phyloP scores from a whole-genome alignment of 2,329 filamentous ascomycete genomes.

The Metarhizium rileyi region DNA sequence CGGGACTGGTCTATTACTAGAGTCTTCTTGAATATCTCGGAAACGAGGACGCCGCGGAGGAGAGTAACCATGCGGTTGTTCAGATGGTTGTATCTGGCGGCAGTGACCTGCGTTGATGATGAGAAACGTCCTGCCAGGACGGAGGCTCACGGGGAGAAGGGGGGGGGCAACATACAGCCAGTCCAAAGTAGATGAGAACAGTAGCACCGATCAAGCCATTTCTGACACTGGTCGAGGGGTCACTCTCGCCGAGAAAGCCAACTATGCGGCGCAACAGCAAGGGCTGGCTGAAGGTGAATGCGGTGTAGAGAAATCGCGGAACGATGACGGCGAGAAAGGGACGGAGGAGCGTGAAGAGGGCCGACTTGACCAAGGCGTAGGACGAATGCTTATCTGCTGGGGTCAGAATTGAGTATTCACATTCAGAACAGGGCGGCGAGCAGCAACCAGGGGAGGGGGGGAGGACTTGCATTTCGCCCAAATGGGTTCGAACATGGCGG shows the following conservation, averaged over 20 bases:
- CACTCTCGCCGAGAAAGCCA: constrained; percentile 14
- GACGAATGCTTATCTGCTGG: background rate
- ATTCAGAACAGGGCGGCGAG: too few relatives aligned
- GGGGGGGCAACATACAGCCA: constrained; percentile 23
- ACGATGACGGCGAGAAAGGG: constrained; percentile 13
- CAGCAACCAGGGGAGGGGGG: background rate
- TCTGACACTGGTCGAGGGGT: constrained; percentile 13
- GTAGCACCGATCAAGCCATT: constrained; percentile 29
- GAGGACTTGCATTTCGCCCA: constrained; percentile 2
- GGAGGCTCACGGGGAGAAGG: constrained; percentile 15
- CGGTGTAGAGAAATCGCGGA: constrained; percentile 19
- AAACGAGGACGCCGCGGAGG: constrained; percentile 22
- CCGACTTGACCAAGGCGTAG: constrained; percentile 7
- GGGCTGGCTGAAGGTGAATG: constrained; percentile 29
- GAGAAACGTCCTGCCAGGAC: background rate
- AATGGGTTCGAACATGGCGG: background rate
- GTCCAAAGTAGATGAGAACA: constrained; percentile 29
- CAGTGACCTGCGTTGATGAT: constrained; percentile 1
- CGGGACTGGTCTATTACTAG: constrained; percentile 18
- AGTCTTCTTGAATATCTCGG: constrained; percentile 39
- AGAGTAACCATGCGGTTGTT: constrained; percentile 22
- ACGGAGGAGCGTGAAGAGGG: constrained; percentile 5
- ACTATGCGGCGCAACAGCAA: constrained; percentile 26
- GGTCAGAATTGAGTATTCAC: too few relatives aligned
- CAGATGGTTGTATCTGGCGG: constrained; percentile 19